Evolutionary conservation across 108 stramenopile species (phyloP), one percentile per base, ranked within the genome.

Genomic region (Cyclotella kingstonii): DNA sequence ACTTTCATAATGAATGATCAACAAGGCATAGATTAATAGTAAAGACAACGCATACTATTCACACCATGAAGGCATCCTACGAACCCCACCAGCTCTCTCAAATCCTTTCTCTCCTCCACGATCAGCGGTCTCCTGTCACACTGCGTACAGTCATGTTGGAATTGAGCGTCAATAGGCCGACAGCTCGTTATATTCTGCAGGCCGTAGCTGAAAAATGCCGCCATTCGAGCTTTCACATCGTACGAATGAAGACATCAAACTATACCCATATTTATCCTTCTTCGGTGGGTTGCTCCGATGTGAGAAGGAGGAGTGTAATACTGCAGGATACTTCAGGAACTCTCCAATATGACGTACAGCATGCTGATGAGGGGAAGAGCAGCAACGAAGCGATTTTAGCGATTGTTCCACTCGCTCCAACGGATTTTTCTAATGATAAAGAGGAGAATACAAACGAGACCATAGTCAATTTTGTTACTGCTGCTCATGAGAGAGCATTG

Each of bases 401-500:
- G 36, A 36, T 11, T 7, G 36, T 36, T 36, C 36, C 36, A 36
- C 11, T 36, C 11, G 7, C 36, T 36, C 36, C 36, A 36, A 9
- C 7, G 36, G 7, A 9, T 11, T n/a, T n/a, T n/a, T n/a, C n/a
- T n/a, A n/a, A n/a, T n/a, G n/a, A n/a, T n/a, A n/a, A n/a, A n/a
- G n/a, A n/a, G n/a, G n/a, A n/a, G n/a, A 36, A 9, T 11, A 36
- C 36, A 36, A 7, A 11, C 7, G 7, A 11, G 11, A 9, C 36
- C 36, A 36, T 36, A 11, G 36, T 36, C 36, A 36, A 36, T 9
- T 11, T 41, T 39, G 18, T 34, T 9, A 26, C 41, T 25, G 55
- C 55, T 2, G 55, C 55, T 5, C 33, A 56, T 42, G 55, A 56
- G 28, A 56, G 41, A 18, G 29, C 55, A 27, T 25, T 27, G 10